Evolutionary conservation across 208 protist genomes (phyloP).

Genomic region (Borovskyia barvae): DNA sequence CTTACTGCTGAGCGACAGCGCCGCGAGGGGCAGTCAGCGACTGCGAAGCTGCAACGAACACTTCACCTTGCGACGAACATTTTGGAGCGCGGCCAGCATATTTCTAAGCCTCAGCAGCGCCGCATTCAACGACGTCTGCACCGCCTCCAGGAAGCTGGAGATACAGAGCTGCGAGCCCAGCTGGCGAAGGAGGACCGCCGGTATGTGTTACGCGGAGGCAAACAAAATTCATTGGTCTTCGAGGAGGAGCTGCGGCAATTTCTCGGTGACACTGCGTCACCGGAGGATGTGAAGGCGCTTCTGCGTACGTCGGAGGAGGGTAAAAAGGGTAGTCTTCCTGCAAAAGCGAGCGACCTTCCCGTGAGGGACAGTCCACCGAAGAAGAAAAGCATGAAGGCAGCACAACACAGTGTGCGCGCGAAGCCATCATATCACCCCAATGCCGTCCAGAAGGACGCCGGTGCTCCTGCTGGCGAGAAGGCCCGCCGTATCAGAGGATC

Average conservation of each 20-base stretch:
- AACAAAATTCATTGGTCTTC: slow-evolving; percentile 16
- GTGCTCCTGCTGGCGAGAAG: too few species aligned
- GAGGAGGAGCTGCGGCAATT: slow-evolving; percentile 49
- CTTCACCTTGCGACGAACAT: slow-evolving; percentile 7
- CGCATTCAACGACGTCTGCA: slow-evolving; percentile 23
- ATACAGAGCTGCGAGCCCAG: slow-evolving; percentile 7
- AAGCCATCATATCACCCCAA: too few species aligned
- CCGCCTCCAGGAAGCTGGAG: slow-evolving; percentile 15
- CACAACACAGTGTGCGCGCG: too few species aligned
- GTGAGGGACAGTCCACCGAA: too few species aligned
- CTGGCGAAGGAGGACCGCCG: slow-evolving; percentile 11
- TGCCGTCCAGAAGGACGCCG: too few species aligned
- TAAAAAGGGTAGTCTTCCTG: too few species aligned
- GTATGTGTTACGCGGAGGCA: background rate
- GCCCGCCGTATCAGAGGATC: too few species aligned
- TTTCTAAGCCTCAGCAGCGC: slow-evolving; percentile 21
- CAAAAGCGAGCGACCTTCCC: too few species aligned
- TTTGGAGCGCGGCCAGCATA: slow-evolving; percentile 12
- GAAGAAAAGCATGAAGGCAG: too few species aligned
- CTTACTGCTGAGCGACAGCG: slow-evolving; percentile 1
- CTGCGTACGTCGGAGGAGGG: slow-evolving; percentile 6
- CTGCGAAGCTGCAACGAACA: slow-evolving; percentile 21
- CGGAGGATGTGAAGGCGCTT: slow-evolving; percentile 13
- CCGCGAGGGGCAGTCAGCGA: slow-evolving; percentile 13
- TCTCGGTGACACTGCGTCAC: slow-evolving; percentile 38